Conservation (phyloP, 371 early-diverging fungal species). For the Actinomortierella wolfii region DNA sequence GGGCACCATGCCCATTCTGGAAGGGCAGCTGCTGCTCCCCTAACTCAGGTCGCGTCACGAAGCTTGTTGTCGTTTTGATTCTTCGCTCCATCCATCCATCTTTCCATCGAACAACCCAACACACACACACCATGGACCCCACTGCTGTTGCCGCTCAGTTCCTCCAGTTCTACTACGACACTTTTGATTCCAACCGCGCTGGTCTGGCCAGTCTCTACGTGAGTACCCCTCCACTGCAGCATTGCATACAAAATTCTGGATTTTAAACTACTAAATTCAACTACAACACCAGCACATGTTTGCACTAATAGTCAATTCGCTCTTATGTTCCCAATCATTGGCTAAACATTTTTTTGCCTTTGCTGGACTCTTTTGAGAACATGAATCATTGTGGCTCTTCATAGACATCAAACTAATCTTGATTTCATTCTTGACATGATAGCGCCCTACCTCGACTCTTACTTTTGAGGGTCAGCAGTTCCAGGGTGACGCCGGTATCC, state of each 20-base stretch:
- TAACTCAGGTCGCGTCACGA: not conserved
- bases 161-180: conserved; percentile 81
- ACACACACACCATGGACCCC: conserved; percentile 22
- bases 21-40: not conserved
- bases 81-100: not conserved
- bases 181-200: conserved; percentile 75
- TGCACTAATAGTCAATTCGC: no score
- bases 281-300: no score
- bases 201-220: conserved; percentile 81
- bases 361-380: no score
- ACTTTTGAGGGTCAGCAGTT: conserved; percentile 81
- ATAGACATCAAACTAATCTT: not conserved
- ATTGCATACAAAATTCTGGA: no score
- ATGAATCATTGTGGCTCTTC: no score
- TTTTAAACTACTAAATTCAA: no score
- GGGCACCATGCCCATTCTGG: no score
- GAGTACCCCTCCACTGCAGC: conserved; percentile 52
- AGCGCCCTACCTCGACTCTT: conserved; percentile 84
- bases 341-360: no score
- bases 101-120: not conserved
- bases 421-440: conserved; percentile 12
- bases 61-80: not conserved
- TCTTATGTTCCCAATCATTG: no score
- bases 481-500: conserved; percentile 62
- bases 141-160: conserved; percentile 72